phyloP scores from a whole-genome alignment of 352 stramenopile species.

The Globisporangium spiculum region DNA sequence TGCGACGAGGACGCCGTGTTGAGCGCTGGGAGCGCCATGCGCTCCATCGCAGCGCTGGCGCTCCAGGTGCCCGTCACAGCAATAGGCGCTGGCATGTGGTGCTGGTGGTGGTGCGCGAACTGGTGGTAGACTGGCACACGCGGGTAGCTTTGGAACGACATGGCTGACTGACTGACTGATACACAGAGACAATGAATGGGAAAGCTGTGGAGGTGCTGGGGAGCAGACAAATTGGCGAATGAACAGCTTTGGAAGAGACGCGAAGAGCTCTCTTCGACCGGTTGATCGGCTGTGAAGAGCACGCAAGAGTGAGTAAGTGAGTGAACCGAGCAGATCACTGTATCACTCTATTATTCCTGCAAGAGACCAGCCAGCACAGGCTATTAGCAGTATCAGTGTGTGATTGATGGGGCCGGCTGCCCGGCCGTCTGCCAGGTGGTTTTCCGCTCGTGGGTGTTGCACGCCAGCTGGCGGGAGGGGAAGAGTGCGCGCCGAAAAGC shows the following conservation, averaged over 20 bases:
- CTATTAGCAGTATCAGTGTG: background rate
- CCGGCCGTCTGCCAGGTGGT: background rate
- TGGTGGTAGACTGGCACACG: constrained; percentile 10
- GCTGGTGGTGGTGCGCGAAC: background rate
- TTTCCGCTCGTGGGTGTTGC: constrained; percentile 3
- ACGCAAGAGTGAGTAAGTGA: background rate
- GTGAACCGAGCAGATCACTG: background rate
- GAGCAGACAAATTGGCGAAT: constrained; percentile 14
- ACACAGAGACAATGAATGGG: background rate
- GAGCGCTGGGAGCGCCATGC: constrained; percentile 60
- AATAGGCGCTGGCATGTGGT: background rate
- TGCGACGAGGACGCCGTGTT: constrained; percentile 14
- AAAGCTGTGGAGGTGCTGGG: background rate
- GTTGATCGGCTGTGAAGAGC: background rate
- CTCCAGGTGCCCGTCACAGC: background rate
- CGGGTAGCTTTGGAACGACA: constrained; percentile 14
- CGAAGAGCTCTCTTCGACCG: background rate
- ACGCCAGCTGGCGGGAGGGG: background rate
- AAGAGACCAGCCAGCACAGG: constrained; percentile 8
- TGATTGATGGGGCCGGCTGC: constrained; percentile 2
- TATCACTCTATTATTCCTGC: background rate
- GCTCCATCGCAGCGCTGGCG: constrained; percentile 20
- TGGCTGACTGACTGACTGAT: background rate
- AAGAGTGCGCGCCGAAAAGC: background rate
- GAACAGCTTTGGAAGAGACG: constrained; percentile 5